Evolutionary conservation across 257 asterid species (phyloP).

Genomic region (Nicotiana tabacum): DNA sequence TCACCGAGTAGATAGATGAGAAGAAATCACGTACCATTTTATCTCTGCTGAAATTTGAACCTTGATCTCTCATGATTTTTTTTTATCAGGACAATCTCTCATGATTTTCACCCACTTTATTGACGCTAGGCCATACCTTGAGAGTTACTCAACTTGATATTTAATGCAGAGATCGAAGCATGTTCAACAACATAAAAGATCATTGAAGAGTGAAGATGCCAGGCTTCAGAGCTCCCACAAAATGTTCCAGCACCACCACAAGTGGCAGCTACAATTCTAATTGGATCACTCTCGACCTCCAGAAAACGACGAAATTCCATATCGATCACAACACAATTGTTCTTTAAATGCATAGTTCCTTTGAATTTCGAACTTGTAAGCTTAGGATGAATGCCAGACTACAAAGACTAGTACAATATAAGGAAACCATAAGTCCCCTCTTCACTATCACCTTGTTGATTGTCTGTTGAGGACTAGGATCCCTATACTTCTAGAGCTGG

Average conservation of each 20-base stretch:
- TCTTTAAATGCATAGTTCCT: not conserved
- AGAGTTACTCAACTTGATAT: not conserved
- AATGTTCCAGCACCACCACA: not conserved
- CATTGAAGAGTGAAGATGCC: not conserved
- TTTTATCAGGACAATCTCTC: not conserved
- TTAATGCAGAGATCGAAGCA: not conserved
- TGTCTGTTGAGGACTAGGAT: no score
- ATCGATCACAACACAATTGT: not conserved
- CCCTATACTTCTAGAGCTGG: no score
- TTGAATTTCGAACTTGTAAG: no score
- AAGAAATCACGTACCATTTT: no score
- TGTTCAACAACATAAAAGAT: no score
- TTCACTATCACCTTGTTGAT: no score
- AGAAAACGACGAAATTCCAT: no score
- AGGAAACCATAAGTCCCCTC: no score
- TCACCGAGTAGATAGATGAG: no score
- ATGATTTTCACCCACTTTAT: not conserved
- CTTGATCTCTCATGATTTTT: no score
- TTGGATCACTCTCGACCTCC: not conserved
- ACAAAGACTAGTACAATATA: no score
- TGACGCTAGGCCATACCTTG: not conserved
- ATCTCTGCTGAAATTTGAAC: not conserved
- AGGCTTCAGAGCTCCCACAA: not conserved
- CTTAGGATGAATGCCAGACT: no score
- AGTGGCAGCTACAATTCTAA: not conserved